These are phyloP conservation scores for Davidsoniella australis DNA, from an alignment of 2,329 filamentous ascomycete species.

Conservation along the genomic window DNA sequence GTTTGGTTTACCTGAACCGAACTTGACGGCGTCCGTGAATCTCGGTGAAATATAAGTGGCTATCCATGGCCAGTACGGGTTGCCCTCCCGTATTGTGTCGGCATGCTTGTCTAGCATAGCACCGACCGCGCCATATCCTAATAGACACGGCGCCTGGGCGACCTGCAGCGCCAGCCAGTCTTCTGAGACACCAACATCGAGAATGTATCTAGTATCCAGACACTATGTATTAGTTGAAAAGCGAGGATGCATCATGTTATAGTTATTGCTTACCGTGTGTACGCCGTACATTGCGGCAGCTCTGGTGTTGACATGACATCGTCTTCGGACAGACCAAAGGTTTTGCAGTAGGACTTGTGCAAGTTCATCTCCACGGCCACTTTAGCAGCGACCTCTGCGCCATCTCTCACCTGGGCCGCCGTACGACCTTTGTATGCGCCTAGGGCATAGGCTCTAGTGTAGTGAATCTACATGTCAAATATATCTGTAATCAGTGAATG, in stretches of 20 bases:
- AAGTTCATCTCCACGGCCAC: slow-evolving; percentile 66
- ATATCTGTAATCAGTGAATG: not conserved
- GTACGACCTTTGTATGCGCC: slow-evolving; percentile 69
- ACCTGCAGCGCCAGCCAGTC: slow-evolving; percentile 81
- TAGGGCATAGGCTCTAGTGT: slow-evolving; percentile 70
- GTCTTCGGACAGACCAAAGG: slow-evolving; percentile 57
- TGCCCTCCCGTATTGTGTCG: slow-evolving; percentile 43
- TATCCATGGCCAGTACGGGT: slow-evolving; percentile 81
- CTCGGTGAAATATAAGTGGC: slow-evolving; percentile 72
- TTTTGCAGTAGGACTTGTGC: slow-evolving; percentile 66
- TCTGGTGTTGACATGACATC: slow-evolving; percentile 62
- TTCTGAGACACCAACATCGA: slow-evolving; percentile 74
- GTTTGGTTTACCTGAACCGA: slow-evolving; percentile 25
- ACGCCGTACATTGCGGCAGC: slow-evolving; percentile 44
- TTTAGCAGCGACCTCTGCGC: slow-evolving; percentile 47
- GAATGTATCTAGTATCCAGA: slow-evolving; percentile 42
- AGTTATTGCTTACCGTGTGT: slow-evolving; percentile 31
- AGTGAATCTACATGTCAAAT: slow-evolving; percentile 46
- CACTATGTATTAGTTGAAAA: not conserved
- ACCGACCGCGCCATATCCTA: slow-evolving; percentile 77
- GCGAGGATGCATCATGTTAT: too few relatives aligned
- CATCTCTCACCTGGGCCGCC: slow-evolving; percentile 48
- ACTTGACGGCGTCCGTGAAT: slow-evolving; percentile 52
- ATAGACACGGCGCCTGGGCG: slow-evolving; percentile 66
- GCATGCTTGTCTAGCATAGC: slow-evolving; percentile 47